Base-by-base conservation (phyloP, 2,329 filamentous ascomycete genomes). In the Alternaria sp. region DNA sequence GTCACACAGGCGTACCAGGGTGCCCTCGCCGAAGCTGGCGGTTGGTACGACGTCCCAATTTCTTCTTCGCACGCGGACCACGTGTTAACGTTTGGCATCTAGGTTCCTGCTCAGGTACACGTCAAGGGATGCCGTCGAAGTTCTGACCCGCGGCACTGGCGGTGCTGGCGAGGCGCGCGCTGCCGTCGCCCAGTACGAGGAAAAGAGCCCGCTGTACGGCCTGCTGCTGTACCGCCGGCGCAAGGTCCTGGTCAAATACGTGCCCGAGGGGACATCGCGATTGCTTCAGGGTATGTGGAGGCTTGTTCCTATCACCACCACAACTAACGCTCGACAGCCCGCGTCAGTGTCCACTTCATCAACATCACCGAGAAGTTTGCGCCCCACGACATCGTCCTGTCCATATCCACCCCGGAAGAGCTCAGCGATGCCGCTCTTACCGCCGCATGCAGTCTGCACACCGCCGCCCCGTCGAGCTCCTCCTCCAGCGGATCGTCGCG, bases 41-140 rank as follows among this genome's bases (percentile, higher is more conserved):
- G 93, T 90, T 99, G 96, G 96, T 98, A 87, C 81, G 91, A 85
- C 64, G 43, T 15, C 49, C 64, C 51, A 54, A 59, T 44, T 59
- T 28, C 54, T 49, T 54, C 54, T 63, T 30, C 59, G 23, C 56
- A 64, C 57, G 66, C 66, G 63, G 46, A 43, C 57, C 50, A 56
- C 59, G 44, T 57, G 69, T 76, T 79, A 67, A 79, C 61, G 44
- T 56, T 44, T 43, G 43, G 57, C 46, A 21, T 66, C 32, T 76
- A 98, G 96, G 96, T 96, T 99, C 76, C 88, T 98, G 67, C 89
- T 99, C 72, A 94, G 95, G 79, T 99, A 99, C 82, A 86, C 88
- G 67, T 91, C 91, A 65, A 90, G 96, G 80, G 96, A 99, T 84
- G 92, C 95, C 72, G 86, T 99, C 65, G 90, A 92, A 69, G 82